Percentiles rank a stretch among this genome's conserved stretches.
phyloP scores from a whole-genome alignment of 768 basidiomycete species.

The Pleurotus djamor region DNA sequence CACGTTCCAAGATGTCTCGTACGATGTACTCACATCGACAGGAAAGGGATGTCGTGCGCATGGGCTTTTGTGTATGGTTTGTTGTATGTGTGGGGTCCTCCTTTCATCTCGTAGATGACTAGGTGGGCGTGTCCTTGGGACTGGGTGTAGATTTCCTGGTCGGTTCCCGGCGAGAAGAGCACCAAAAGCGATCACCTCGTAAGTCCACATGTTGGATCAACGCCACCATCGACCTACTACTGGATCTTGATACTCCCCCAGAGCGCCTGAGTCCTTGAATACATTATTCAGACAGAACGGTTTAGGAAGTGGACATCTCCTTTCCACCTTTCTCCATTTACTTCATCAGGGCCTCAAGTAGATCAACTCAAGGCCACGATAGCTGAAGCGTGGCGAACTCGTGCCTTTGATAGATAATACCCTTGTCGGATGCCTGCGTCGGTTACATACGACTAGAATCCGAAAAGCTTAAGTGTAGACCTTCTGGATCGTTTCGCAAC shows the following conservation, averaged over 20 bases:
- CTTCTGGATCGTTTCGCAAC: no score
- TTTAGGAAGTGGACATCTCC: background rate
- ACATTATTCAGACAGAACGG: background rate
- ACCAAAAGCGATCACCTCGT: background rate
- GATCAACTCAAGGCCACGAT: background rate
- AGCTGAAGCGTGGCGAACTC: background rate
- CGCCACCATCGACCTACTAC: background rate
- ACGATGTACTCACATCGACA: no score
- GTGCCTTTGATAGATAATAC: background rate
- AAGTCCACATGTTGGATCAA: background rate
- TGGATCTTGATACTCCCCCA: background rate
- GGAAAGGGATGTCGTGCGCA: no score
- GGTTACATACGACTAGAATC: background rate
- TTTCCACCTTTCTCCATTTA: conserved; percentile 6
- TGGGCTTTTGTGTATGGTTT: no score
- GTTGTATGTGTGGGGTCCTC: no score
- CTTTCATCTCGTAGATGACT: no score
- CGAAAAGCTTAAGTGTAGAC: background rate
- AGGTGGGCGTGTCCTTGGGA: no score
- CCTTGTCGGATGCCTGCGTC: background rate
- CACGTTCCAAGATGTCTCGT: no score
- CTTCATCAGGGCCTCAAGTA: background rate
- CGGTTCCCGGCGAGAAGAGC: no score
- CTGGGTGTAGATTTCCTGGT: no score
- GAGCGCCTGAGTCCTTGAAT: background rate